Evolutionary conservation across 2,329 filamentous ascomycete species (phyloP).

Genomic region (Ciborinia camelliae): DNA sequence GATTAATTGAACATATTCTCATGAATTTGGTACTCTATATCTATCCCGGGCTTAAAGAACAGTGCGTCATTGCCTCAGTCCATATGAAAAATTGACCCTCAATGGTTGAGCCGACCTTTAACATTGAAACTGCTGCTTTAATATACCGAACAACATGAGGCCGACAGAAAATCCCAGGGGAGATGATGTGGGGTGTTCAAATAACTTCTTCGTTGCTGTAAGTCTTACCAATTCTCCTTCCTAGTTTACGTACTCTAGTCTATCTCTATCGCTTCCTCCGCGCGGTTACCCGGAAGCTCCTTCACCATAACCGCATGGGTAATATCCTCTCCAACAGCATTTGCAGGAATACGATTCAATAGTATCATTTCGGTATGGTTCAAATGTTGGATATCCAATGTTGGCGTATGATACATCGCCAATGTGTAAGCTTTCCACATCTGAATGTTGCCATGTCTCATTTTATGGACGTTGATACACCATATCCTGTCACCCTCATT

Average conservation of each 20-base stretch:
- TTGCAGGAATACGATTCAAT: neutral
- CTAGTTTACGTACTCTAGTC: neutral
- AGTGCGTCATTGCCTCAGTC: neutral
- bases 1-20: no score
- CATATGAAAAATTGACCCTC: neutral
- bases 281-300: neutral
- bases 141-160: no score
- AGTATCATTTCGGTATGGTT: neutral
- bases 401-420: neutral
- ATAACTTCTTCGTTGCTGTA: neutral
- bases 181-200: no score
- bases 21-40: neutral
- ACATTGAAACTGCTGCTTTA: no score
- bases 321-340: neutral
- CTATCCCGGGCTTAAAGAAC: neutral
- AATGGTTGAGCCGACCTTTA: neutral
- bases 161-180: no score
- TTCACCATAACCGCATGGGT: neutral
- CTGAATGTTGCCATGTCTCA: neutral
- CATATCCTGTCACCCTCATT: neutral
- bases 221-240: neutral
- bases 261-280: neutral
- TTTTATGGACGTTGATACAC: neutral
- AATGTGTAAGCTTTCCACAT: neutral
- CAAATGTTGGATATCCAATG: neutral